Conservation (phyloP, 805 yeast species). For the Candida vaughaniae region DNA sequence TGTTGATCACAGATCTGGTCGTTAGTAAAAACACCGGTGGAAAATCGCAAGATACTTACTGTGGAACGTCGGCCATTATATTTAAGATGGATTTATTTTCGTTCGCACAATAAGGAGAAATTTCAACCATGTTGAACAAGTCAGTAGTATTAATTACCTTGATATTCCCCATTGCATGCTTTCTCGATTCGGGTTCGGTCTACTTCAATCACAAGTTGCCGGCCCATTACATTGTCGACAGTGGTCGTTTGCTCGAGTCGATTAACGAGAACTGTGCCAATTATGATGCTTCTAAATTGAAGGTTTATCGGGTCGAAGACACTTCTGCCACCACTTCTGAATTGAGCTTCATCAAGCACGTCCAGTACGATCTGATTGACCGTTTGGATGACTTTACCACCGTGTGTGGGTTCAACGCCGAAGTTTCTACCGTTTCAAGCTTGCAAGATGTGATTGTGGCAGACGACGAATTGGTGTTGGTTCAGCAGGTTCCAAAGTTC, state of each 20-base stretch:
- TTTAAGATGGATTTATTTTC: constrained; percentile 1
- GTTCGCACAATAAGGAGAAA: neutral
- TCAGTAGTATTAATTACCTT: constrained; percentile 1
- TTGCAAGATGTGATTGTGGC: neutral
- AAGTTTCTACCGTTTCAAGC: neutral
- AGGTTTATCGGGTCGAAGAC: constrained; percentile 22
- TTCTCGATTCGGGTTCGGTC: constrained; percentile 8
- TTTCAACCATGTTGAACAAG: neutral
- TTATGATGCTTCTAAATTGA: constrained; percentile 8
- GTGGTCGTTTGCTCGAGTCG: constrained; percentile 15
- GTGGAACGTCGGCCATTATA: constrained; percentile 39
- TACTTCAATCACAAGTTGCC: constrained; percentile 7
- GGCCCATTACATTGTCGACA: constrained; percentile 16
- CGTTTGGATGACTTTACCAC: constrained; percentile 15
- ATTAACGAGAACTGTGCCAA: constrained; percentile 10
- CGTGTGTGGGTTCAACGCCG: constrained; percentile 5
- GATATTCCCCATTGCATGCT: constrained; percentile 1
- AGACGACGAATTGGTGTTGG: constrained; percentile 5
- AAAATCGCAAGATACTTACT: constrained; percentile 23
- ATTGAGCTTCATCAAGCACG: constrained; percentile 13
- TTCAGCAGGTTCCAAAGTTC: constrained; percentile 10
- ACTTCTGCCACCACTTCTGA: neutral
- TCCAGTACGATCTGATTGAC: constrained; percentile 16
- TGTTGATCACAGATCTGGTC: constrained; percentile 59
- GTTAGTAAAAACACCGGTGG: constrained; percentile 5